These are phyloP conservation scores for Gloeopeniophorella convolvens DNA, from an alignment of 768 basidiomycete genomes.

Conservation along the genomic window DNA sequence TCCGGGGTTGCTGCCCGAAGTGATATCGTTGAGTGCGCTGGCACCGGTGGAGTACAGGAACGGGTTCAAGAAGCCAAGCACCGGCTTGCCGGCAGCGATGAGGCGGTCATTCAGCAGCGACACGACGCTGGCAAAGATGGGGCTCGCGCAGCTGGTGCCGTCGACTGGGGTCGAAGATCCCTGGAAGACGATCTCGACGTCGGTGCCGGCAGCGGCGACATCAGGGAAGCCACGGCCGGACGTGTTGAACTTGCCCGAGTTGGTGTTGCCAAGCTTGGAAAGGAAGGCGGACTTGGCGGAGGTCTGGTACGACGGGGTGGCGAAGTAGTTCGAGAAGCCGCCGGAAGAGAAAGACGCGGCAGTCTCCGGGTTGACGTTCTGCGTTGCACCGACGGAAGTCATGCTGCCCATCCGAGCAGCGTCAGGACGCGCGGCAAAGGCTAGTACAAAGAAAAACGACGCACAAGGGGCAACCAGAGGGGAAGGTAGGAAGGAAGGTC, in stretches of 20 bases:
- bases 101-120: conserved; percentile 32
- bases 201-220: conserved; percentile 34
- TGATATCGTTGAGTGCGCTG: conserved; percentile 31
- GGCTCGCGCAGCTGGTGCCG: conserved; percentile 32
- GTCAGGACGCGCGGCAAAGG: neutral
- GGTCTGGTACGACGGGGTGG: conserved; percentile 32
- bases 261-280: conserved; percentile 24
- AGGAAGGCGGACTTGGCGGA: conserved; percentile 34
- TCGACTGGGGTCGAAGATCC: conserved; percentile 19
- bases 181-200: conserved; percentile 26
- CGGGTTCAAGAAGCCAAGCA: conserved; percentile 30
- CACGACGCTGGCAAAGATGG: conserved; percentile 31
- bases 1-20: conserved; percentile 23
- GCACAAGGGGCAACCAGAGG: conserved; percentile 31
- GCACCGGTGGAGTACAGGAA: conserved; percentile 28
- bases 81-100: conserved; percentile 23
- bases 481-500: conserved; percentile 32
- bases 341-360: conserved; percentile 31
- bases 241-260: conserved; percentile 28
- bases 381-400: conserved; percentile 33
- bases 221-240: conserved; percentile 44
- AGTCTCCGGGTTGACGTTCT: conserved; percentile 26
- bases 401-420: conserved; percentile 20
- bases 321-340: conserved; percentile 33
- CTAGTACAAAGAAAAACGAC: neutral